These are phyloP conservation scores for Umbelopsis isabellina DNA, from an alignment of 192 early-diverging fungal species.

Conservation along the genomic window DNA sequence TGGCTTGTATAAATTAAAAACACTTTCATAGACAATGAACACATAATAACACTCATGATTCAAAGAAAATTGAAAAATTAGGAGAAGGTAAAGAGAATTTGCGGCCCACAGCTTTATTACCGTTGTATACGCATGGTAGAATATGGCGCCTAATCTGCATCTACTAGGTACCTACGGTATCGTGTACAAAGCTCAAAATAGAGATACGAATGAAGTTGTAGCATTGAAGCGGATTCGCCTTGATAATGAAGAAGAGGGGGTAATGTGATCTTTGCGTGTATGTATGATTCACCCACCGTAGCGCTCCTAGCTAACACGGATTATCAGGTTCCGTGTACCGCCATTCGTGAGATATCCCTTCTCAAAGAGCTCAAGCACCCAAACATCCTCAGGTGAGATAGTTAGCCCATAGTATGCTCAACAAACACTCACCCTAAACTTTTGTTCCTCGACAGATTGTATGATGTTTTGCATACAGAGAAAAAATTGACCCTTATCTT, in stretches of 20 bases:
- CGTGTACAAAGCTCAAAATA: constrained; percentile 99
- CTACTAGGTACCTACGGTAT: constrained; percentile 90
- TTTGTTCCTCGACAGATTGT: constrained; percentile 62
- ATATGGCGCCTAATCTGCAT: background rate
- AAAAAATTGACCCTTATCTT: constrained; percentile 98
- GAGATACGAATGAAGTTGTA: constrained; percentile 93
- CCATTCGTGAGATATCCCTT: constrained; percentile 86
- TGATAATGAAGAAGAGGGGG: constrained; percentile 89
- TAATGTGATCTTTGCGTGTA: constrained; percentile 34
- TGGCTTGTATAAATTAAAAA: background rate
- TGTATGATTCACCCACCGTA: background rate
- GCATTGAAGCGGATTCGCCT: constrained; percentile 93
- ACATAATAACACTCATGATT: background rate
- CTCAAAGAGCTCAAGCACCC: constrained; percentile 85
- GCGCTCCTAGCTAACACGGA: background rate
- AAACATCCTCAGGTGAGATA: constrained; percentile 80
- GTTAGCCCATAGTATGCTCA: background rate
- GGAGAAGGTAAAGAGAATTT: constrained; percentile 75
- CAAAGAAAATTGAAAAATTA: constrained; percentile 97
- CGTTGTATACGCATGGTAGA: background rate
- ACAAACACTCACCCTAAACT: constrained; percentile 57
- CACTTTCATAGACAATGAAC: background rate
- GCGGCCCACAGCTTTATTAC: background rate
- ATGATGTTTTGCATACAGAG: constrained; percentile 97
- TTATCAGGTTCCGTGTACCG: constrained; percentile 76